Evolutionary conservation across 148 eudicot species (phyloP), one percentile per base, ranked within the genome.

Genomic region (Nepenthes mirabilis): DNA sequence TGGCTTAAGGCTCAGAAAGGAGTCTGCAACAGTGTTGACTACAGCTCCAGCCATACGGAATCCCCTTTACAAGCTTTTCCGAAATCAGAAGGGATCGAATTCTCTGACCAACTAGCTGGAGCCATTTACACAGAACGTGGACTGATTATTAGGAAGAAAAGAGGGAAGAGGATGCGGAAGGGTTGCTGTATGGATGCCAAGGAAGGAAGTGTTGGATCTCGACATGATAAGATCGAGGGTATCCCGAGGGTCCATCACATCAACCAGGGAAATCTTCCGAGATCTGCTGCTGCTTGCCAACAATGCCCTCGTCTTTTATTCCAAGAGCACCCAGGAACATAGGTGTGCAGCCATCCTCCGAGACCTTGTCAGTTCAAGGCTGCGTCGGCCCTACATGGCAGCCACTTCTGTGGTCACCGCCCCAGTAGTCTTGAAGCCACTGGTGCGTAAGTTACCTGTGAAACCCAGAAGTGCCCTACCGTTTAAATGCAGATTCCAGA

Each of bases 291-390:
- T 91, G 68, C 77, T 91, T 1, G 84, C 90, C 58, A 91, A 78
- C 74, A 91, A 88, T 49, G 96, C 90, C 23, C 65, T 88, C 1
- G 77, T 91, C 55, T 91, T 88, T 64, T 91, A 91, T 78, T 88
- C 93, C 40, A 83, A 70, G 70, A 70, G 78, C 61, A 91, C 97
- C 33, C 74, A 90, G 7, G 97, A 88, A 59, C 77, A 83, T 80
- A 85, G 75, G 69, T 76, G 86, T 36, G 97, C 88, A 9, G 61
- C 72, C 36, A 58, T 72, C 11, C 79, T 91, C 13, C 76, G 97
- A 71, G 74, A 74, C 57, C 67, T 85, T 9, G 79, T 85, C 57
- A 79, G 73, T 63, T 65, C 68, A 66, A 69, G 52, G 37, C 67
- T 80, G 56, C 75, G 57, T 36, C 77, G 77, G 36, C 78, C 73